Percentiles rank a stretch among this genome's conserved stretches.
Conservation (phyloP, 2,329 filamentous ascomycete genomes). For the Paraphaeosphaeria sporulosa region DNA sequence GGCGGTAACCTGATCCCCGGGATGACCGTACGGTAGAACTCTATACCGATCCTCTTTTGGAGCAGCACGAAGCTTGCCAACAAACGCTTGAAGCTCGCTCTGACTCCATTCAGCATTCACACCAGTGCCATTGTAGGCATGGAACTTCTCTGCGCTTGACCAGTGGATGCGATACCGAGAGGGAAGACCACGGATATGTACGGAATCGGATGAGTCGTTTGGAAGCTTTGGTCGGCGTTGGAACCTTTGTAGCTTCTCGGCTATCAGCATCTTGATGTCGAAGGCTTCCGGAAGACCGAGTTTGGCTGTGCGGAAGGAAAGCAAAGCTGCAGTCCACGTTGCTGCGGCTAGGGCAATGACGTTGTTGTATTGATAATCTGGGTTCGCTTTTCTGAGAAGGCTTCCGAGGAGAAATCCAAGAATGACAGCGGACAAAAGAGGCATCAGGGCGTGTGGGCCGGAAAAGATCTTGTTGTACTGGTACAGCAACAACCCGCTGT, state of each 20-base stretch:
- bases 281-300: constrained; percentile 55
- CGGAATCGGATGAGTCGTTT: constrained; percentile 27
- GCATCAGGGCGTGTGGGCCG: constrained; percentile 58
- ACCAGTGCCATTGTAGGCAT: constrained; percentile 55
- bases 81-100: constrained; percentile 58
- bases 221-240: constrained; percentile 19
- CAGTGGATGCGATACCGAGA: constrained; percentile 29
- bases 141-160: constrained; percentile 42
- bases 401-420: constrained; percentile 58
- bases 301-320: constrained; percentile 58
- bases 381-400: constrained; percentile 50
- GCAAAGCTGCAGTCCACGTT: constrained; percentile 62
- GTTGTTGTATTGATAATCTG: constrained; percentile 54
- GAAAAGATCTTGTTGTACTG: constrained; percentile 60
- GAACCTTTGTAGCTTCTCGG: constrained; percentile 24
- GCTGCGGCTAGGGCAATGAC: constrained; percentile 58
- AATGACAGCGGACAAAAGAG: constrained; percentile 55
- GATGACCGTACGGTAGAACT: constrained; percentile 51
- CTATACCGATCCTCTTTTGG: constrained; percentile 53
- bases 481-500: constrained; percentile 62
- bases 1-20: constrained; percentile 54
- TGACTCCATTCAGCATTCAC: constrained; percentile 58
- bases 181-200: constrained; percentile 35
- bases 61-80: constrained; percentile 52
- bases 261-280: constrained; percentile 39